Percentiles rank a stretch among this genome's conserved stretches.
Evolutionary conservation across 1,139 yeast species (phyloP).

Genomic region (Taphrina deformans): DNA sequence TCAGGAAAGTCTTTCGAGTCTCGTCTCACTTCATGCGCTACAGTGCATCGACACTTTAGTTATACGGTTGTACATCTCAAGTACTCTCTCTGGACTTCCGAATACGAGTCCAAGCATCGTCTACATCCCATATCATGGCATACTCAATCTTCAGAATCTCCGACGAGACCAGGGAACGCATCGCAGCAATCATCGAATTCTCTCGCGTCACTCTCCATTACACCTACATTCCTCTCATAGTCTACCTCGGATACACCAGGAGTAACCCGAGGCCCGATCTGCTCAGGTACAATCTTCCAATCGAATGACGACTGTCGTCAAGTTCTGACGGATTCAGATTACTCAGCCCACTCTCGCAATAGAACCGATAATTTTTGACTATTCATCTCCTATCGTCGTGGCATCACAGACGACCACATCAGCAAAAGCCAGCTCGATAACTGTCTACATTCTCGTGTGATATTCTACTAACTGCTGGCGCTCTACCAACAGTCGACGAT

Average conservation of each 20-base stretch:
- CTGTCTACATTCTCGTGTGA: too few species aligned
- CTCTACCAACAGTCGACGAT: too few species aligned
- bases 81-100: too few species aligned
- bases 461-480: too few species aligned
- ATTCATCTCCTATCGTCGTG: too few species aligned
- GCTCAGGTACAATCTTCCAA: conserved; percentile 12
- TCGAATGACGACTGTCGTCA: background rate
- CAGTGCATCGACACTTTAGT: too few species aligned
- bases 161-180: conserved; percentile 32
- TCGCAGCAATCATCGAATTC: conserved; percentile 28
- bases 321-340: background rate
- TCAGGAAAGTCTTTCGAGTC: background rate
- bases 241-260: conserved; percentile 32
- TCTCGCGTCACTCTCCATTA: conserved; percentile 31
- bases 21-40: too few species aligned
- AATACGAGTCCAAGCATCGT: too few species aligned
- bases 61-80: too few species aligned
- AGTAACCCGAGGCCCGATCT: conserved; percentile 27
- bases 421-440: too few species aligned
- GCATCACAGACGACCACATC: too few species aligned
- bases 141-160: conserved; percentile 29
- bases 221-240: conserved; percentile 30
- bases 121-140: conserved; percentile 4
- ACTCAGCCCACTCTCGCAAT: conserved; percentile 22
- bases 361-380: too few species aligned